Evolutionary conservation across 2,329 filamentous ascomycete genomes (phyloP).

Genomic region (Aureobasidium sp.): DNA sequence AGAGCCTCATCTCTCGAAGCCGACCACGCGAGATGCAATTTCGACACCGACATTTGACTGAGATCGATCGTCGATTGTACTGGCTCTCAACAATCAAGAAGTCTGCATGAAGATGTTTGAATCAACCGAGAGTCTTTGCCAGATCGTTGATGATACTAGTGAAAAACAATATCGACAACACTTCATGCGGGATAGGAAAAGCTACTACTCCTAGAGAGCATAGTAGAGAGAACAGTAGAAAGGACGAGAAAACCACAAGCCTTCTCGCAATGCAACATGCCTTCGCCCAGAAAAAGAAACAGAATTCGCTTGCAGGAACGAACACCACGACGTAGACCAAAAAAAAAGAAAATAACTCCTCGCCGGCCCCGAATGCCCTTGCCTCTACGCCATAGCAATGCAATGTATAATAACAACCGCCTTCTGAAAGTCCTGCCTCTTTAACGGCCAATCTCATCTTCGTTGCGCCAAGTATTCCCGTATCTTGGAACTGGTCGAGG

Average conservation of each 20-base stretch:
- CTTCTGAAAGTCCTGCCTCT: not conserved
- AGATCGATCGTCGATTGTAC: not conserved
- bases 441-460: not conserved
- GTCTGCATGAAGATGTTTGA: not conserved
- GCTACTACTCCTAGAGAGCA: not conserved
- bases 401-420: not conserved
- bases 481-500: no score
- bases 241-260: not conserved
- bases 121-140: not conserved
- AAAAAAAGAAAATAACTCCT: not conserved
- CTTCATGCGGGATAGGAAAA: not conserved
- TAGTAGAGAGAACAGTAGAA: no score
- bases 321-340: not conserved
- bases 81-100: no score
- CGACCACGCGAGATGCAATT: not conserved
- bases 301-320: not conserved
- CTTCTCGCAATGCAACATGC: not conserved
- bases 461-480: no score
- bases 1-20: not conserved
- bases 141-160: not conserved
- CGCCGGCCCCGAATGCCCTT: not conserved
- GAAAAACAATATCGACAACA: not conserved
- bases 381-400: slow-evolving; percentile 1
- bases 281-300: not conserved
- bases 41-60: not conserved